Conservation (phyloP, 2,329 filamentous ascomycete species). For the Moelleriella libera region DNA sequence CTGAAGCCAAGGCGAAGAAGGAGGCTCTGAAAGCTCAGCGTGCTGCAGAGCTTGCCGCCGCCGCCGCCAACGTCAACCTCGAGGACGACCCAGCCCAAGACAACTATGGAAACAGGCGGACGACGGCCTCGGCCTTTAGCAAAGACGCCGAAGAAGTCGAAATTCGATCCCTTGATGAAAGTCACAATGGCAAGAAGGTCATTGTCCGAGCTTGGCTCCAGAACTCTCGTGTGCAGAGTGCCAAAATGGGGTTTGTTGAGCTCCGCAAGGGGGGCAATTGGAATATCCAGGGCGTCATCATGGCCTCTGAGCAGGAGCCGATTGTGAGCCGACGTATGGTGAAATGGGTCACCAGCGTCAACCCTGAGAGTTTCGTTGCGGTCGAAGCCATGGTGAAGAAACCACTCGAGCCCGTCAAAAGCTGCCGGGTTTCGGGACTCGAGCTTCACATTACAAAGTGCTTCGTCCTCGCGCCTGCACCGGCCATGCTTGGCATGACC, state of each 20-base stretch:
- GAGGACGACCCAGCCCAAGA: slow-evolving; percentile 57
- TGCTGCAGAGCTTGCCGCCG: slow-evolving; percentile 55
- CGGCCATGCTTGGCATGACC: slow-evolving; percentile 42
- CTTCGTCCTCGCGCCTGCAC: slow-evolving; percentile 57
- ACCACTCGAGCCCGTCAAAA: slow-evolving; percentile 78
- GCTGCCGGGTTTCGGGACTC: slow-evolving; percentile 61
- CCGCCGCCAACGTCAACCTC: slow-evolving; percentile 49
- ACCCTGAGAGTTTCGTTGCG: slow-evolving; percentile 67
- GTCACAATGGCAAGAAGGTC: slow-evolving; percentile 55
- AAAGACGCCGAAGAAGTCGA: slow-evolving; percentile 38
- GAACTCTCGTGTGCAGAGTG: slow-evolving; percentile 19
- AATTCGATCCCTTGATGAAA: slow-evolving; percentile 49
- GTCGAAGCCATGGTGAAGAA: slow-evolving; percentile 72
- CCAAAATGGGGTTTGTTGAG: slow-evolving; percentile 76
- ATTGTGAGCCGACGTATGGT: slow-evolving; percentile 66
- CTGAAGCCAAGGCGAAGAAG: slow-evolving; percentile 74
- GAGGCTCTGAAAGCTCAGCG: slow-evolving; percentile 66
- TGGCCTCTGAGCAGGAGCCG: slow-evolving; percentile 45
- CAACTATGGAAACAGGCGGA: slow-evolving; percentile 53
- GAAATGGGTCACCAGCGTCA: slow-evolving; percentile 69
- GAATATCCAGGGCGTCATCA: slow-evolving; percentile 65
- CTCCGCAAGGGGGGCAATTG: slow-evolving; percentile 54
- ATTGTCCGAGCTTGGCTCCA: slow-evolving; percentile 54
- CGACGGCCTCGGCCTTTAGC: slow-evolving; percentile 6
- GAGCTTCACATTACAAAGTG: slow-evolving; percentile 84